phyloP scores from a whole-genome alignment of 1,139 yeast genomes.

The Hanseniaspora sp. region DNA sequence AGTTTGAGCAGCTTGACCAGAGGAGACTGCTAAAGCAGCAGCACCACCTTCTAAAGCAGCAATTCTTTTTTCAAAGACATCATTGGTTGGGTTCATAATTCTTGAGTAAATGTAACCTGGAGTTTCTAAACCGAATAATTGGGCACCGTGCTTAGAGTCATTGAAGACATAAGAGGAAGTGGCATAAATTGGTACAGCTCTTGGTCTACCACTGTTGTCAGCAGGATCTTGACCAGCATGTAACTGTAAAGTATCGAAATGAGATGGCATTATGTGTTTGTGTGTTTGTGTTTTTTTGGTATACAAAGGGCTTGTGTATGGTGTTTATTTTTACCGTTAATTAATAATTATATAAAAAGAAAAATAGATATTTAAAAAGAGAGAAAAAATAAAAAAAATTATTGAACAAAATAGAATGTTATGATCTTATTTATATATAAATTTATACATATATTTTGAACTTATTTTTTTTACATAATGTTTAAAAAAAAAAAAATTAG shows the following conservation, averaged over 20 bases:
- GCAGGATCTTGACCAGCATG: constrained; percentile 84
- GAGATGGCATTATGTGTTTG: constrained; percentile 36
- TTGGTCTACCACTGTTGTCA: constrained; percentile 45
- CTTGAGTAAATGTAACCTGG: constrained; percentile 83
- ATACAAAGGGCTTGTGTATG: not conserved
- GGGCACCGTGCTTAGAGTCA: constrained; percentile 84
- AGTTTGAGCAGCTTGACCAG: constrained; percentile 94
- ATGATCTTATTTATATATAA: no score
- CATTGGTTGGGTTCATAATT: constrained; percentile 84
- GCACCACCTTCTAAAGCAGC: constrained; percentile 90
- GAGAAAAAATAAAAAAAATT: no score
- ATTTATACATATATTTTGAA: no score
- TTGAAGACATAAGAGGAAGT: constrained; percentile 78
- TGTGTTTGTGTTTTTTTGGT: not conserved
- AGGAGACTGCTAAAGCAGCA: constrained; percentile 79
- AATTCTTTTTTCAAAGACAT: constrained; percentile 79
- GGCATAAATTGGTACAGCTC: constrained; percentile 89
- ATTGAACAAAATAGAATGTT: no score
- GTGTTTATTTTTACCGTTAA: not conserved
- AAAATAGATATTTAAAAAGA: not conserved
- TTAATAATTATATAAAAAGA: not conserved
- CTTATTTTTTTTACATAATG: not conserved
- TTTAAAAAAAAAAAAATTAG: no score
- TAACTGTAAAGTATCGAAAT: constrained; percentile 82
- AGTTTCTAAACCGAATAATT: constrained; percentile 70